A percentile compares a stretch with the other conserved stretches of the same genome.
Evolutionary conservation across 192 early-diverging fungal genomes (phyloP).

Genomic region (Mortierella hygrophila): DNA sequence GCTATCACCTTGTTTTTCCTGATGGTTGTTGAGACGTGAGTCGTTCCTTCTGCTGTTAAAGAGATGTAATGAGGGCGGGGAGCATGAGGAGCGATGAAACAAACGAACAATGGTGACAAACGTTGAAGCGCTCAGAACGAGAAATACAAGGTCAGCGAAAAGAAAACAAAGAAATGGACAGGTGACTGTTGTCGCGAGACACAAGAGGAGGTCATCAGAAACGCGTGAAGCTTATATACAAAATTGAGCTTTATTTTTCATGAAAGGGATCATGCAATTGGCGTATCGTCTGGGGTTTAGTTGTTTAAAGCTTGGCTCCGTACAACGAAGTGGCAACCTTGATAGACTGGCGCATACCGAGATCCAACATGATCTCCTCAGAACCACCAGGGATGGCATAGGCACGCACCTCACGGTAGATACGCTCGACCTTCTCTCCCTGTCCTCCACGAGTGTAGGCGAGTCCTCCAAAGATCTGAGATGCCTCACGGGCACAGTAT

Average conservation of each 20-base stretch:
- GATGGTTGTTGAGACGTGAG: not conserved
- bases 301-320: conserved; percentile 49
- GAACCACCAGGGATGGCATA: conserved; percentile 90
- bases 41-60: not conserved
- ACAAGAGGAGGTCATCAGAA: too few species aligned
- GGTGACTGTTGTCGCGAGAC: not conserved
- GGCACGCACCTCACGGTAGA: conserved; percentile 88
- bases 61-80: not conserved
- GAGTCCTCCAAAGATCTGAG: conserved; percentile 93
- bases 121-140: not conserved
- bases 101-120: not conserved
- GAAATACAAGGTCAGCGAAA: not conserved
- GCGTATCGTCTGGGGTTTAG: not conserved
- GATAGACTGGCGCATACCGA: conserved; percentile 83
- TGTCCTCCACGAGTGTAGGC: conserved; percentile 84
- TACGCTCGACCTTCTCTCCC: conserved; percentile 82
- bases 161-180: not conserved
- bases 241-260: not conserved
- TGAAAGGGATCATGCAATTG: not conserved
- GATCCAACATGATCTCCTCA: conserved; percentile 92
- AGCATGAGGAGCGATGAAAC: not conserved
- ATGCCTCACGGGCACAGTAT: conserved; percentile 89
- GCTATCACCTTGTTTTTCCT: not conserved
- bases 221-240: too few species aligned
- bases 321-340: conserved; percentile 64